These are phyloP conservation scores for Apium graveolens DNA, from an alignment of 129 eudicot species.

Conservation along the genomic window DNA sequence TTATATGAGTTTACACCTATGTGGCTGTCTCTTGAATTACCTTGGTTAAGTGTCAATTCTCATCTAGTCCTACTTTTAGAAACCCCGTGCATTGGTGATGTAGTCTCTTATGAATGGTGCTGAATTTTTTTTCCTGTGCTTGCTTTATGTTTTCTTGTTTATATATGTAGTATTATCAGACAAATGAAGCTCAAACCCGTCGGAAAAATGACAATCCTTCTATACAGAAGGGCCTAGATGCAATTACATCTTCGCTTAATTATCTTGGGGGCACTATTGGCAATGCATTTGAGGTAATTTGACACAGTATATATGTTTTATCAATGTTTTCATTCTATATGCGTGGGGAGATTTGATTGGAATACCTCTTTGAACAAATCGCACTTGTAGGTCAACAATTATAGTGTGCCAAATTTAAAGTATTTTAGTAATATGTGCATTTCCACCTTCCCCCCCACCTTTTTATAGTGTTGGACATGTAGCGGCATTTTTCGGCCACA, in stretches of 20 bases:
- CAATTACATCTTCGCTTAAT: constrained; percentile 66
- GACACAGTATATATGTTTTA: background rate
- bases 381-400: too few species aligned
- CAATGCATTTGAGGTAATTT: constrained; percentile 74
- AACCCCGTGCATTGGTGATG: background rate
- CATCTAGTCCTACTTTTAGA: background rate
- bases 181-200: constrained; percentile 49
- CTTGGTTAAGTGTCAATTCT: background rate
- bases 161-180: constrained; percentile 40
- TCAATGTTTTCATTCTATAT: background rate
- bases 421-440: too few species aligned
- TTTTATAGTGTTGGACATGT: too few species aligned
- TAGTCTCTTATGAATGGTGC: background rate
- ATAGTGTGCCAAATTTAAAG: too few species aligned
- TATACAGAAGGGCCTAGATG: constrained; percentile 67
- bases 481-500: too few species aligned
- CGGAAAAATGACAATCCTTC: constrained; percentile 53
- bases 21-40: background rate
- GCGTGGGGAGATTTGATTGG: too few species aligned
- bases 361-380: too few species aligned
- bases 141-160: background rate
- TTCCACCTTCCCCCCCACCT: too few species aligned
- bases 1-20: background rate
- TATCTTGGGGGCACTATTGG: constrained; percentile 77
- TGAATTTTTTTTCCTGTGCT: background rate